Base-by-base conservation (phyloP, 805 yeast genomes). In the Wickerhamia fluorescens region DNA sequence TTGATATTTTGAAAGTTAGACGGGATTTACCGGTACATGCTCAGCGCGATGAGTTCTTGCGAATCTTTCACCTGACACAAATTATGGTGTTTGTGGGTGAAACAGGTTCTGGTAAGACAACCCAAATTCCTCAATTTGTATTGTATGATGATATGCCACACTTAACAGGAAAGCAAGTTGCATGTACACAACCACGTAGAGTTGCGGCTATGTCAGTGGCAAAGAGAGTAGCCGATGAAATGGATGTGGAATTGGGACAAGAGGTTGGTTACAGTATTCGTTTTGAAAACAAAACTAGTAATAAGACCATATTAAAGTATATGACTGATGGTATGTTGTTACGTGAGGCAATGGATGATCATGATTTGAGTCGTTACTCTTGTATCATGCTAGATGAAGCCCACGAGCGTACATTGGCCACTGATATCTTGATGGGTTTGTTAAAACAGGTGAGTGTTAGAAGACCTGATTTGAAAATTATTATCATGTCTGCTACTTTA, bases 171-270 rank as follows among this genome's bases (percentile, higher is more conserved):
- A 77, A 77, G 10, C 89, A 79, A 58, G 89, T 89, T 31, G 97
- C 96, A 1, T 88, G 96, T 75, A 88, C 97, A 0, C 89, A 76
- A 58, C 98, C 98, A 11, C 77, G 98, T 65, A 78, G 98, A 61
- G 97, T 89, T 42, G 98, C 98, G 12, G 97, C 98, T 11, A 89
- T 88, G 96, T 83, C 95, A 31, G 97, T 88, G 34, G 97, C 97
- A 13, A 79, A 83, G 40, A 82, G 98, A 66, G 98, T 89, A 30
- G 95, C 97, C 3, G 94, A 86, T 49, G 98, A 89, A 58, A 76
- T 88, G 92, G 97, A 88, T 56, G 97, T 89, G 5, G 68, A 72
- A 36, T 61, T 89, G 29, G 98, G 98, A 20, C 81, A 80, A 41
- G 95, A 89, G 58, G 97, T 89, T 35, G 98, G 98, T 62, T 89